Conservation (phyloP, 2,329 filamentous ascomycete species). For the Colletotrichum orbiculare region DNA sequence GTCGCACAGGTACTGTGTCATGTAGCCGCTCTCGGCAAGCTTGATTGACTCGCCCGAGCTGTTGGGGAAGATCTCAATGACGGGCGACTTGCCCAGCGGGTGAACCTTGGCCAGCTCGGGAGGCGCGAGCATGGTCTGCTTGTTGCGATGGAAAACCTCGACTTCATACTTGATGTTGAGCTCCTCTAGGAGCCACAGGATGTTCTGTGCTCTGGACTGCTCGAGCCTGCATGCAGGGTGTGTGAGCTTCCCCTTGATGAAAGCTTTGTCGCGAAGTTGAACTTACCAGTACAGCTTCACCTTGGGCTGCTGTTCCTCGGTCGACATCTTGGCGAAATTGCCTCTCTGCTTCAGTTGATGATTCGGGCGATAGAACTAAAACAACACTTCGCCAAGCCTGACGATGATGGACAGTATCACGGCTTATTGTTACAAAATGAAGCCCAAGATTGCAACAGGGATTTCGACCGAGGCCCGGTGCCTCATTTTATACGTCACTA, state of each 20-base stretch:
- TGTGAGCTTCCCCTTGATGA: not conserved
- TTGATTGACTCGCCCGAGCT: conserved; percentile 61
- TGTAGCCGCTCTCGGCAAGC: conserved; percentile 84
- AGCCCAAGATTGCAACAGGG: not conserved
- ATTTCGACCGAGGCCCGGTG: conserved; percentile 7
- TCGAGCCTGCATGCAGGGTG: conserved; percentile 77
- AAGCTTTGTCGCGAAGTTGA: too few relatives aligned
- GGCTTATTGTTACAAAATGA: not conserved
- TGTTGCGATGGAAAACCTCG: conserved; percentile 78
- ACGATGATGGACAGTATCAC: not conserved
- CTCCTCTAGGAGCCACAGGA: conserved; percentile 88
- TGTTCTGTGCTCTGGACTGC: conserved; percentile 82
- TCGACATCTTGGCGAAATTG: conserved; percentile 9
- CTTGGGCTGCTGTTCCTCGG: conserved; percentile 55
- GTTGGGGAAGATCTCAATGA: conserved; percentile 71
- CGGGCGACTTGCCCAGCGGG: conserved; percentile 87
- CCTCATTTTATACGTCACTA: conserved; percentile 32
- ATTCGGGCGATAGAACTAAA: not conserved
- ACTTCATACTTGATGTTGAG: conserved; percentile 83
- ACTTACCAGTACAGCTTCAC: conserved; percentile 73
- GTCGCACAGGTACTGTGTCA: conserved; percentile 85
- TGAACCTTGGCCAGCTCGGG: conserved; percentile 81
- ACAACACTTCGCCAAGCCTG: too few relatives aligned
- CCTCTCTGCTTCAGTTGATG: not conserved
- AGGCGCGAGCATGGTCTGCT: conserved; percentile 74